Evolutionary conservation across 768 basidiomycete genomes (phyloP).

Genomic region (Postia placenta): DNA sequence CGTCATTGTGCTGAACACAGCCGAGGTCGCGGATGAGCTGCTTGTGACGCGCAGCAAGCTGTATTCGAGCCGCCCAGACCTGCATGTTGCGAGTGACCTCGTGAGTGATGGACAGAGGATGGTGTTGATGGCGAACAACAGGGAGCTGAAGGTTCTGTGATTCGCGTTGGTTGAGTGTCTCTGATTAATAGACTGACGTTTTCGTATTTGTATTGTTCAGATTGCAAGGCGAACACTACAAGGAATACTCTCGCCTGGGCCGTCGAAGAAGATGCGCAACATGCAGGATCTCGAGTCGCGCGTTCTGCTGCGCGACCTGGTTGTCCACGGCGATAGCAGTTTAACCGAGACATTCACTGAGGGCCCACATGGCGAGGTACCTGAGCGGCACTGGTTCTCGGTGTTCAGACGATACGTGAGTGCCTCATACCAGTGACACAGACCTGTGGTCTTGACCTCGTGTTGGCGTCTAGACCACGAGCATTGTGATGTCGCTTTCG

Average conservation of each 20-base stretch:
- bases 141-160: slow-evolving; percentile 23
- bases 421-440: background rate
- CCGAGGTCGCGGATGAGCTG: slow-evolving; percentile 14
- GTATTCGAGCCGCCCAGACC: slow-evolving; percentile 24
- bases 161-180: background rate
- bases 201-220: slow-evolving; percentile 10
- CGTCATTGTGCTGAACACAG: slow-evolving; percentile 17
- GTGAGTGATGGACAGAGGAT: slow-evolving; percentile 26
- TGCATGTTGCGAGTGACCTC: slow-evolving; percentile 26
- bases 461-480: background rate
- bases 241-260: slow-evolving; percentile 18
- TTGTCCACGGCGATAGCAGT: slow-evolving; percentile 10
- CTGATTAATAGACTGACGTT: background rate
- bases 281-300: slow-evolving; percentile 25
- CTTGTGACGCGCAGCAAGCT: slow-evolving; percentile 21
- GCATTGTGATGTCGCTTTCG: background rate
- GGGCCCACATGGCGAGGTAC: background rate
- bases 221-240: slow-evolving; percentile 19
- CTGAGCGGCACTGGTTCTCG: slow-evolving; percentile 25
- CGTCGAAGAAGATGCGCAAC: slow-evolving; percentile 20
- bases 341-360: background rate
- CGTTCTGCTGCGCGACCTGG: slow-evolving; percentile 19
- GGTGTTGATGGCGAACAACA: slow-evolving; percentile 23
- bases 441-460: background rate
- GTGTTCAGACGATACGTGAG: slow-evolving; percentile 24